These are phyloP conservation scores for Austroboletus niveus DNA, from an alignment of 1,284 basidiomycete genomes.

Conservation along the genomic window DNA sequence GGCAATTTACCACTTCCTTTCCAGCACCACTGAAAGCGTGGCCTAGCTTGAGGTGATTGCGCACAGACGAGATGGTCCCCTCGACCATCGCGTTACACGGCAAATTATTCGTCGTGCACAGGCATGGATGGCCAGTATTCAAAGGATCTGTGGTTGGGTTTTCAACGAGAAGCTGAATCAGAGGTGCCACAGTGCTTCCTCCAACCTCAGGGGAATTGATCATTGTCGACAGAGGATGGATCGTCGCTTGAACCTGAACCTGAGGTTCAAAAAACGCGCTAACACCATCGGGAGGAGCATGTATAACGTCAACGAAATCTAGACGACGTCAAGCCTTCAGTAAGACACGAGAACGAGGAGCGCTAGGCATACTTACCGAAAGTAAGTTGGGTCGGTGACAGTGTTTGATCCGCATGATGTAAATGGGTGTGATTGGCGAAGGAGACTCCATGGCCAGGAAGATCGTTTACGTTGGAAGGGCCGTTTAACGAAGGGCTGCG, in stretches of 20 bases:
- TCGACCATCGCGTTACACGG: constrained; percentile 5
- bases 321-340: background rate
- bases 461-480: no score
- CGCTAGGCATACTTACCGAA: background rate
- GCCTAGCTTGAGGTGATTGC: constrained; percentile 13
- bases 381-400: background rate
- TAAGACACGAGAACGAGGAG: background rate
- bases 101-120: background rate
- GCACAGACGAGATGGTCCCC: constrained; percentile 4
- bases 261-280: background rate
- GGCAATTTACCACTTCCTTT: constrained; percentile 7
- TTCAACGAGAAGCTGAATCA: background rate
- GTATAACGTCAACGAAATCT: background rate
- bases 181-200: background rate
- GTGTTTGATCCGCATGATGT: background rate
- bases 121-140: constrained; percentile 1
- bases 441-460: no score
- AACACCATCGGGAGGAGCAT: background rate
- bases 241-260: background rate
- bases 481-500: no score
- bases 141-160: background rate
- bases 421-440: background rate
- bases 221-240: background rate
- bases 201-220: background rate
- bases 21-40: constrained; percentile 8